These are phyloP conservation scores for Trichosporon faecale DNA, from an alignment of 1,284 basidiomycete genomes.

Conservation along the genomic window DNA sequence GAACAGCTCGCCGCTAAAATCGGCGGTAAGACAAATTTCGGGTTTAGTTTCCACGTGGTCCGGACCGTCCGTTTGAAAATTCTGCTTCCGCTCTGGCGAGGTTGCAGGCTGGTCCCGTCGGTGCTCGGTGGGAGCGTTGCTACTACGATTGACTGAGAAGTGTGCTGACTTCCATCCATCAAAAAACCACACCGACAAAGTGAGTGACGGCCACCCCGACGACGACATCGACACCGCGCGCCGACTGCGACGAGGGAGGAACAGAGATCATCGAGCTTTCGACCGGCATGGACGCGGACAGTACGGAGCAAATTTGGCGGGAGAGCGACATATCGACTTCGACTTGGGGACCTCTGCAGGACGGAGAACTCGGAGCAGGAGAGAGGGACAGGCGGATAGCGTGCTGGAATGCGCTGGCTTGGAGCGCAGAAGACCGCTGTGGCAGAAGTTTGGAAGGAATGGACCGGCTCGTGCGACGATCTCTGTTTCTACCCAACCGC, in stretches of 20 bases:
- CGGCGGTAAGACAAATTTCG: neutral
- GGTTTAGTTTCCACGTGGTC: neutral
- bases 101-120: neutral
- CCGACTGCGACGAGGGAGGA: neutral
- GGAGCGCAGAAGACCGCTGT: neutral
- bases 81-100: neutral
- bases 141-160: constrained; percentile 5
- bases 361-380: neutral
- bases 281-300: neutral
- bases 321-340: neutral
- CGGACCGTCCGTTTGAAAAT: neutral
- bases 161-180: constrained; percentile 5
- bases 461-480: neutral
- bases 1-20: neutral
- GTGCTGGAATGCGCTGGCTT: neutral
- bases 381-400: neutral
- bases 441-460: neutral
- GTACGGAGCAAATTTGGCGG: neutral
- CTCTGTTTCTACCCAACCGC: neutral
- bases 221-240: neutral
- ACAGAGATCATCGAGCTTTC: neutral
- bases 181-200: constrained; percentile 5
- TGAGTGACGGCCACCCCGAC: neutral
- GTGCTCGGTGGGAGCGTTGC: neutral
- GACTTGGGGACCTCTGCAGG: neutral